A percentile compares a stretch with the other conserved stretches of the same genome.
Conservation (phyloP, 2,329 filamentous ascomycete species). For the Aspergillus fischeri region DNA sequence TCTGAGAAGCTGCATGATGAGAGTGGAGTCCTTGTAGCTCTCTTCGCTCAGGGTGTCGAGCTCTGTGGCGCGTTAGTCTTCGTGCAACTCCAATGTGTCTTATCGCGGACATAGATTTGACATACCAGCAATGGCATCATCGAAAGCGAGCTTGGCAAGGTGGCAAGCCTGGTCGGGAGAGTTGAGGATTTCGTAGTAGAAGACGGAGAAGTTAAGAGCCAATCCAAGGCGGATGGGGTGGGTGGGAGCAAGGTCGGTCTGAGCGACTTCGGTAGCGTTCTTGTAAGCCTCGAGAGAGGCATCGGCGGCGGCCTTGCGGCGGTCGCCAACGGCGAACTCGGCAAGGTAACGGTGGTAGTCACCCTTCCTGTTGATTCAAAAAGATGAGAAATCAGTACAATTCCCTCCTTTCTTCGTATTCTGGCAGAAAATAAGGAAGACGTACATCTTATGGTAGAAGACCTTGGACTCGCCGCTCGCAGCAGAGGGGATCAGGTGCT, state of each 20-base stretch:
- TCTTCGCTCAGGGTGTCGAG: conserved; percentile 96
- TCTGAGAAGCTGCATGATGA: conserved; percentile 97
- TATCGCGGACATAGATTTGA: conserved; percentile 15
- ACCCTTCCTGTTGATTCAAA: conserved; percentile 70
- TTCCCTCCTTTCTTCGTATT: not conserved
- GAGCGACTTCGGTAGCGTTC: conserved; percentile 82
- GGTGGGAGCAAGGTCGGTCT: conserved; percentile 83
- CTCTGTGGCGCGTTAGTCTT: conserved; percentile 52
- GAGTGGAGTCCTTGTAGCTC: conserved; percentile 98
- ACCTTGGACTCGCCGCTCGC: conserved; percentile 98
- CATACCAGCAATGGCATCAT: conserved; percentile 86
- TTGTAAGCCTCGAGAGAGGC: conserved; percentile 98
- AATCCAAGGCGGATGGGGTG: conserved; percentile 91
- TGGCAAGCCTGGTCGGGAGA: conserved; percentile 97
- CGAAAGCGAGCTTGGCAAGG: conserved; percentile 91
- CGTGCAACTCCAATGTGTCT: conserved; percentile 5
- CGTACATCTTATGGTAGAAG: conserved; percentile 99
- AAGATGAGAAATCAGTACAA: conserved; percentile 18
- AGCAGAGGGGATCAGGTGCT: conserved; percentile 90
- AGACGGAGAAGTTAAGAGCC: conserved; percentile 94
- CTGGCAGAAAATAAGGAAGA: conserved; percentile 1
- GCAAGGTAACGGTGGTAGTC: conserved; percentile 99
- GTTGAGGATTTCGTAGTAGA: conserved; percentile 99
- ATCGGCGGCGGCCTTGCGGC: conserved; percentile 91
- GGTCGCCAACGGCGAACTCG: conserved; percentile 91